phyloP scores from a whole-genome alignment of 2,329 filamentous ascomycete species.

The Fusarium nelsonii region DNA sequence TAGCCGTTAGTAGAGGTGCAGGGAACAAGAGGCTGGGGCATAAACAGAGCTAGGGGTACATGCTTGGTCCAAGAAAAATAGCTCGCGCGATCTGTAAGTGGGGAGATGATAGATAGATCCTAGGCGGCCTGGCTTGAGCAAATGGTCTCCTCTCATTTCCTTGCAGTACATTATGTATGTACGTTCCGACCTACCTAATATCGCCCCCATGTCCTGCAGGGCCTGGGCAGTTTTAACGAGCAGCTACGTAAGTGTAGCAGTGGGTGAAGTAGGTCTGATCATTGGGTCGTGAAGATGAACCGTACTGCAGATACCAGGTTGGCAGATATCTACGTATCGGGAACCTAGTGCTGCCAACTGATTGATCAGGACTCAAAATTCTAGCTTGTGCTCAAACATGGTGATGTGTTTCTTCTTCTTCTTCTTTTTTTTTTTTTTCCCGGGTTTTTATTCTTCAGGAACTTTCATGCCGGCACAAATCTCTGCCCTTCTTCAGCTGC shows the following conservation, averaged over 20 bases:
- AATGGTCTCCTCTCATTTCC: conserved; percentile 19
- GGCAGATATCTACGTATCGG: conserved; percentile 15
- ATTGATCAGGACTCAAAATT: not conserved
- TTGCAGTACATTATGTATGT: not conserved
- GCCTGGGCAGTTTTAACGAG: conserved; percentile 18
- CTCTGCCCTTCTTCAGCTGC: not conserved
- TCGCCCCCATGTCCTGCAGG: conserved; percentile 40
- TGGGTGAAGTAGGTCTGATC: conserved; percentile 7
- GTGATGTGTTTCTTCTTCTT: not conserved
- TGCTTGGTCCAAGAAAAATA: conserved; percentile 28
- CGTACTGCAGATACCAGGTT: conserved; percentile 4
- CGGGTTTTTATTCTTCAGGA: not conserved
- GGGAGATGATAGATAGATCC: conserved; percentile 45
- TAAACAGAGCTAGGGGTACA: conserved; percentile 18
- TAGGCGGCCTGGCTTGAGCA: conserved; percentile 7
- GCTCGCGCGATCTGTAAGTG: conserved; percentile 48
- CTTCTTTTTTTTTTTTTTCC: not conserved
- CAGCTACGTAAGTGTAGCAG: conserved; percentile 16
- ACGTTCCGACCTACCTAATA: not conserved
- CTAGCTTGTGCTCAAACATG: not conserved
- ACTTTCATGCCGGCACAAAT: not conserved
- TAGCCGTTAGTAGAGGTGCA: not conserved
- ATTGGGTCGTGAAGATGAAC: conserved; percentile 15
- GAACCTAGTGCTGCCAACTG: not conserved
- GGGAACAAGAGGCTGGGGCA: conserved; percentile 25